Percentiles rank a stretch among this genome's conserved stretches.
Conservation (phyloP, 495 filamentous ascomycete genomes). For the Durotheca rogersii region DNA sequence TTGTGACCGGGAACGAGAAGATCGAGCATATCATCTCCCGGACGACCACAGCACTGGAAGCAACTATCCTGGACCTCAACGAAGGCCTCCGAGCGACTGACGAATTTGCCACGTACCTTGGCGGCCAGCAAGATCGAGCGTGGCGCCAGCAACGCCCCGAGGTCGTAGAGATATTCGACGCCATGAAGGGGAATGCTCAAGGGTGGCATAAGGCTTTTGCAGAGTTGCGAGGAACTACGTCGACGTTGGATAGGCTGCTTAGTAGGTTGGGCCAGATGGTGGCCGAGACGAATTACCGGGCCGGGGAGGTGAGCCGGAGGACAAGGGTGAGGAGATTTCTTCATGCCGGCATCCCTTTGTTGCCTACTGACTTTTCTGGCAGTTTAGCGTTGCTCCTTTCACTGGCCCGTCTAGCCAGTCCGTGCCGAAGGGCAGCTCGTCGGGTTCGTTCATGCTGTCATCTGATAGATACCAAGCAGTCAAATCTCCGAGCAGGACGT, state of each 20-base stretch:
- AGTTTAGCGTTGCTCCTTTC: slow-evolving; percentile 23
- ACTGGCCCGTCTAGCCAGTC: slow-evolving; percentile 15
- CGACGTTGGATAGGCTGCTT: slow-evolving; percentile 59
- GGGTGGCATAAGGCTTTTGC: slow-evolving; percentile 79
- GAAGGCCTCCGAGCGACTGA: slow-evolving; percentile 76
- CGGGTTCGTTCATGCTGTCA: slow-evolving; percentile 18
- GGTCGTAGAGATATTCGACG: slow-evolving; percentile 66
- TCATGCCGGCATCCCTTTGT: not conserved
- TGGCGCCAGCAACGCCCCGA: slow-evolving; percentile 54
- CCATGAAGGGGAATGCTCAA: slow-evolving; percentile 82
- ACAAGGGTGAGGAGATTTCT: slow-evolving; percentile 46
- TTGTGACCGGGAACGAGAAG: slow-evolving; percentile 83
- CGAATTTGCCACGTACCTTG: slow-evolving; percentile 74
- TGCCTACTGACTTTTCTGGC: slow-evolving; percentile 7
- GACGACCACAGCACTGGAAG: slow-evolving; percentile 71
- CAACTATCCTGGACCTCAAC: slow-evolving; percentile 71
- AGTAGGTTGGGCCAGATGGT: slow-evolving; percentile 66
- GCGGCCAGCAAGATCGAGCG: slow-evolving; percentile 57
- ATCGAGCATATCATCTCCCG: slow-evolving; percentile 86
- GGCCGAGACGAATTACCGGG: slow-evolving; percentile 74
- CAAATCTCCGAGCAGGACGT: slow-evolving; percentile 15
- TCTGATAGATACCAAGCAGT: slow-evolving; percentile 16
- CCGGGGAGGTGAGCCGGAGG: slow-evolving; percentile 70
- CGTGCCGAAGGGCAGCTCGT: slow-evolving; percentile 21
- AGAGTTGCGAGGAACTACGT: slow-evolving; percentile 65